Conservation (phyloP, 2,329 filamentous ascomycete genomes). For the Trichoderma atroviride region DNA sequence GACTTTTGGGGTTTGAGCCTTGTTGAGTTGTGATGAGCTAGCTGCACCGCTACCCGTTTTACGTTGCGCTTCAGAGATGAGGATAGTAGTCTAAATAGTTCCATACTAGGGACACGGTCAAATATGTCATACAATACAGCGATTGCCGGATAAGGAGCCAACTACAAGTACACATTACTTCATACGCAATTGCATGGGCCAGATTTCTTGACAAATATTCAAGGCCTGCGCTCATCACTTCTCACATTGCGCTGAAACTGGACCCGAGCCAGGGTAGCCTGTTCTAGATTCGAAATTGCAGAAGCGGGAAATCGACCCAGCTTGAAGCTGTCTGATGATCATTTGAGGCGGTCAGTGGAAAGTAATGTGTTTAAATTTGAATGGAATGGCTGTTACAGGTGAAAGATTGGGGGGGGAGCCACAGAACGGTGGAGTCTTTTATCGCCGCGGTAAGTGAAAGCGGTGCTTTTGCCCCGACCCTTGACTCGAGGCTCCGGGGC, state of each 20-base stretch:
- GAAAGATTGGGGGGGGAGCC: background rate
- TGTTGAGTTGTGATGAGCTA: background rate
- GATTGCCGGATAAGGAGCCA: background rate
- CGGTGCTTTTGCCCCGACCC: background rate
- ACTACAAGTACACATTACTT: background rate
- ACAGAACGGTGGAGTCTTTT: constrained; percentile 8
- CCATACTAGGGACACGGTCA: background rate
- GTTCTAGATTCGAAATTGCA: constrained; percentile 8
- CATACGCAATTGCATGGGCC: background rate
- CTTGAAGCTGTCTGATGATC: background rate
- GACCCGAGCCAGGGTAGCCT: background rate
- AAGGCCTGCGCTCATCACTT: background rate
- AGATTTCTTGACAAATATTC: background rate
- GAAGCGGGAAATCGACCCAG: background rate
- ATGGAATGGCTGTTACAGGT: constrained; percentile 8
- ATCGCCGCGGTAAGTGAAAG: constrained; percentile 5
- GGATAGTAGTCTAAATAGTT: background rate
- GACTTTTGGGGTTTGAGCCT: background rate
- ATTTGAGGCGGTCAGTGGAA: background rate
- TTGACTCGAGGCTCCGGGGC: constrained; percentile 10
- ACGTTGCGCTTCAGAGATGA: background rate
- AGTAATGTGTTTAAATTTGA: background rate
- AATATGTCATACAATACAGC: background rate
- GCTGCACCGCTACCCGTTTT: background rate
- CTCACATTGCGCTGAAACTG: background rate